Percentiles rank a stretch among this genome's conserved stretches.
Evolutionary conservation across 768 basidiomycete species (phyloP).

Genomic region (Pilatotrama ljubarskyi): DNA sequence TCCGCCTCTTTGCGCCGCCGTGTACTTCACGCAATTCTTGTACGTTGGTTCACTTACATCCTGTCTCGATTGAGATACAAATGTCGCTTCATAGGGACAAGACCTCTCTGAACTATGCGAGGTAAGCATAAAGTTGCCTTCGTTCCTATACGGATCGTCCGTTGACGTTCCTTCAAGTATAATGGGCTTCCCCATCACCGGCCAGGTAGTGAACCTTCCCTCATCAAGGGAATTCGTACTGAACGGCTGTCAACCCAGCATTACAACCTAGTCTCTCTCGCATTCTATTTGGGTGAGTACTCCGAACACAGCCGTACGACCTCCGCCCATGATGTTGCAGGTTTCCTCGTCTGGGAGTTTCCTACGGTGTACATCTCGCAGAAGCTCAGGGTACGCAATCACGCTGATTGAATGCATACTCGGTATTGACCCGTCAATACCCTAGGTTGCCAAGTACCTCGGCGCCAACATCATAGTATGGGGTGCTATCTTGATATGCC

Average conservation of each 20-base stretch:
- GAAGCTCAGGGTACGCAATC: conserved; percentile 38
- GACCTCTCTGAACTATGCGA: conserved; percentile 71
- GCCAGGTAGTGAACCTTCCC: conserved; percentile 44
- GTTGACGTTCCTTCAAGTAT: conserved; percentile 39
- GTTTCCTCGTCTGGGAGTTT: conserved; percentile 62
- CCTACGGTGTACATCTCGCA: conserved; percentile 68
- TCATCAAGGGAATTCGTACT: not conserved
- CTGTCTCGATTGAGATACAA: not conserved
- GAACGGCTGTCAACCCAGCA: conserved; percentile 35
- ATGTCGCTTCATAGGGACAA: conserved; percentile 50
- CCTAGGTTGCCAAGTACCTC: conserved; percentile 47
- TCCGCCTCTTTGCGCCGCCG: conserved; percentile 58
- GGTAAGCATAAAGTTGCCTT: conserved; percentile 34
- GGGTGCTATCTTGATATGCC: conserved; percentile 61
- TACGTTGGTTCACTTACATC: conserved; percentile 30
- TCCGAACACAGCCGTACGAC: not conserved
- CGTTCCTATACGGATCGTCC: not conserved
- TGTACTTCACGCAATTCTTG: conserved; percentile 71
- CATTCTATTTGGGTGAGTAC: conserved; percentile 58
- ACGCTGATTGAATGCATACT: not conserved
- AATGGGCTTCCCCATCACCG: conserved; percentile 66
- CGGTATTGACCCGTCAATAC: not conserved
- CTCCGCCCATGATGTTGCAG: conserved; percentile 28
- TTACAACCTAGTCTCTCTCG: conserved; percentile 63
- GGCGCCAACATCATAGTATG: conserved; percentile 61